Conservation (phyloP, 2,329 filamentous ascomycete species). For the Talaromyces sp. region DNA sequence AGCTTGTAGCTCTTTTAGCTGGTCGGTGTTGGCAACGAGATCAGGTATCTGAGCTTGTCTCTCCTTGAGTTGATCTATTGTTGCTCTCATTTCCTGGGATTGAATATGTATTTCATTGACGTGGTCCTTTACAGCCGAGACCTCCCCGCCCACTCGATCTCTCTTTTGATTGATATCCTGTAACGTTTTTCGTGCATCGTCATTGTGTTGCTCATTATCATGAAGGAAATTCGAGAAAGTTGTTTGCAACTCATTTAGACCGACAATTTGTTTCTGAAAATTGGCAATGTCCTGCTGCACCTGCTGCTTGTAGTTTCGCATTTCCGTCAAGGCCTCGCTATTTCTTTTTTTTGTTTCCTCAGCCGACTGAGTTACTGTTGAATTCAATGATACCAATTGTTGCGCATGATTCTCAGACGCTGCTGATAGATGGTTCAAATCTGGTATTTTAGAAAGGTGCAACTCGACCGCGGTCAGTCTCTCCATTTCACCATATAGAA, state of each 20-base stretch:
- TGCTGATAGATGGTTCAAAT: not conserved
- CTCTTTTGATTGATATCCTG: conserved; percentile 13
- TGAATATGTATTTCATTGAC: not conserved
- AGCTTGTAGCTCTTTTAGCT: not conserved
- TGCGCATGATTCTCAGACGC: conserved; percentile 2
- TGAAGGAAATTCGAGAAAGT: conserved; percentile 5
- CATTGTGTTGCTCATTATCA: not conserved
- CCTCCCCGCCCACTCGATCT: conserved; percentile 9
- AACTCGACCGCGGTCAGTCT: conserved; percentile 17
- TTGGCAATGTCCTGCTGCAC: not conserved
- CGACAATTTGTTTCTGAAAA: not conserved
- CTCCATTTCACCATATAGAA: conserved; percentile 17
- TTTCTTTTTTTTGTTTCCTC: not conserved
- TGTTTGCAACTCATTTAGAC: not conserved
- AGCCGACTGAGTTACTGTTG: not conserved
- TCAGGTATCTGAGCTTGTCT: not conserved
- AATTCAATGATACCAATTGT: not conserved
- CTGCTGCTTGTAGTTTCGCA: not conserved
- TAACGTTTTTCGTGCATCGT: conserved; percentile 4
- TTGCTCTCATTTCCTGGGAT: not conserved
- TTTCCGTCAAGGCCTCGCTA: not conserved
- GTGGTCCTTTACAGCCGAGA: not conserved
- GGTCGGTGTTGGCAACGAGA: not conserved
- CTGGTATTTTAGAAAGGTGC: conserved; percentile 10
- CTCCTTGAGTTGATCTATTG: not conserved